Evolutionary conservation across 768 basidiomycete genomes (phyloP).

Genomic region (Collybia sordida): DNA sequence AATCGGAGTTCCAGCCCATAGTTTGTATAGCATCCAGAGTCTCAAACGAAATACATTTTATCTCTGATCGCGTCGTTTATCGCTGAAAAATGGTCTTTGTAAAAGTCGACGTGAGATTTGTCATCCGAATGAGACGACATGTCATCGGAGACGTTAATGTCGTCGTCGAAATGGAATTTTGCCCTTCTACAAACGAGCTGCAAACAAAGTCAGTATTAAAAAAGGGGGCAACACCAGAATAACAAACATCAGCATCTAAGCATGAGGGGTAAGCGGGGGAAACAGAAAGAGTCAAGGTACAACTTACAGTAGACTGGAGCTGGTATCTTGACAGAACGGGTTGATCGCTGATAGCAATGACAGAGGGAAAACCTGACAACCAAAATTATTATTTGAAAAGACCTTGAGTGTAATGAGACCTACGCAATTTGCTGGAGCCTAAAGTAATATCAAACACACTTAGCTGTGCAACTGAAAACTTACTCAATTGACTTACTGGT

Average conservation of each 20-base stretch:
- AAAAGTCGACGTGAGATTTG: constrained; percentile 23
- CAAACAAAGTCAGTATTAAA: neutral
- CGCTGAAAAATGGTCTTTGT: constrained; percentile 28
- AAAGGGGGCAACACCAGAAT: neutral
- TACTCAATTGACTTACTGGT: constrained; percentile 16
- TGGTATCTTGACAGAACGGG: constrained; percentile 72
- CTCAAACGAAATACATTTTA: constrained; percentile 31
- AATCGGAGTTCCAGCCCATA: too few species aligned
- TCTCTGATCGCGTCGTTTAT: constrained; percentile 26
- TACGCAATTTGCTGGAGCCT: constrained; percentile 50
- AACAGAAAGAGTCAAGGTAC: neutral
- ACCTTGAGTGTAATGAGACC: constrained; percentile 26
- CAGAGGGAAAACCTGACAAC: constrained; percentile 44
- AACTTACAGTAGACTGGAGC: constrained; percentile 70
- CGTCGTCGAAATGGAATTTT: constrained; percentile 46
- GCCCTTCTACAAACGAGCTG: constrained; percentile 58
- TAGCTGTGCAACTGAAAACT: constrained; percentile 7
- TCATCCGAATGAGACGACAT: constrained; percentile 33
- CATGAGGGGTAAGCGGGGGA: neutral
- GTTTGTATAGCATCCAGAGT: neutral
- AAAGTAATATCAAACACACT: neutral
- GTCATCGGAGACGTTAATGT: constrained; percentile 31
- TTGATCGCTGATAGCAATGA: constrained; percentile 68
- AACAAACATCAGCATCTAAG: constrained; percentile 57
- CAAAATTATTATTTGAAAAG: neutral